These are phyloP conservation scores for Cyclotella choctawhatcheeana DNA, from an alignment of 108 stramenopile genomes.

Conservation along the genomic window DNA sequence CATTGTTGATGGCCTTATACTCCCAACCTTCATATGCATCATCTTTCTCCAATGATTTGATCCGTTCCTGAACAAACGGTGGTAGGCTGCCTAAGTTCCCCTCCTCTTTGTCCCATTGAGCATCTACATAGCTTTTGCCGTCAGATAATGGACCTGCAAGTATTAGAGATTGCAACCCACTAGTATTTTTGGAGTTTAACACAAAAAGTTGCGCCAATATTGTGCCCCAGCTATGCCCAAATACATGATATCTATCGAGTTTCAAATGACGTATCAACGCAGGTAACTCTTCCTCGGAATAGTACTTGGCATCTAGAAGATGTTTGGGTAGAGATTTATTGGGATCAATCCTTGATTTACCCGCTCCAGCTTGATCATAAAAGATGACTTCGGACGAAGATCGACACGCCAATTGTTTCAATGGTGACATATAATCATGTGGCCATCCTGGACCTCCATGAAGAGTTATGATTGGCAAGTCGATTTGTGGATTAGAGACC, in stretches of 20 bases:
- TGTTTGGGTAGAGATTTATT: slow-evolving; percentile 11
- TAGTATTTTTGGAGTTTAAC: slow-evolving; percentile 9
- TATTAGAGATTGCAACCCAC: slow-evolving; percentile 28
- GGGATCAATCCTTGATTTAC: slow-evolving; percentile 22
- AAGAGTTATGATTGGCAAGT: slow-evolving; percentile 34
- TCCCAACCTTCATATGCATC: slow-evolving; percentile 36
- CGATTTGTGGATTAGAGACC: neutral
- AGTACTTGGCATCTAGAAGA: slow-evolving; percentile 43
- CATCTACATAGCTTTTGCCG: slow-evolving; percentile 31
- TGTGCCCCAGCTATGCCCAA: slow-evolving; percentile 40
- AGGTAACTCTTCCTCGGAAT: slow-evolving; percentile 55
- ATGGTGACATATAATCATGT: slow-evolving; percentile 53
- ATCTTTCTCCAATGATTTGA: slow-evolving; percentile 36
- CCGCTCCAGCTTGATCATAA: slow-evolving; percentile 64
- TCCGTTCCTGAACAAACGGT: slow-evolving; percentile 47
- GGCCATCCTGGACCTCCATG: slow-evolving; percentile 61
- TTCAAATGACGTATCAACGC: slow-evolving; percentile 36
- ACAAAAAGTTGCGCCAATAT: slow-evolving; percentile 49
- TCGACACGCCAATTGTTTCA: slow-evolving; percentile 60
- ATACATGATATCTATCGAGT: slow-evolving; percentile 39
- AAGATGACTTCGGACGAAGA: slow-evolving; percentile 42
- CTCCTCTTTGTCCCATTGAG: slow-evolving; percentile 50
- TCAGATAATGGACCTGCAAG: slow-evolving; percentile 55
- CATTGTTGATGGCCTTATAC: slow-evolving; percentile 44
- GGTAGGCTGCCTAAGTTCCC: slow-evolving; percentile 46